Conservation (phyloP, 2,329 filamentous ascomycete genomes). For the Mycosphaerella arachidis region DNA sequence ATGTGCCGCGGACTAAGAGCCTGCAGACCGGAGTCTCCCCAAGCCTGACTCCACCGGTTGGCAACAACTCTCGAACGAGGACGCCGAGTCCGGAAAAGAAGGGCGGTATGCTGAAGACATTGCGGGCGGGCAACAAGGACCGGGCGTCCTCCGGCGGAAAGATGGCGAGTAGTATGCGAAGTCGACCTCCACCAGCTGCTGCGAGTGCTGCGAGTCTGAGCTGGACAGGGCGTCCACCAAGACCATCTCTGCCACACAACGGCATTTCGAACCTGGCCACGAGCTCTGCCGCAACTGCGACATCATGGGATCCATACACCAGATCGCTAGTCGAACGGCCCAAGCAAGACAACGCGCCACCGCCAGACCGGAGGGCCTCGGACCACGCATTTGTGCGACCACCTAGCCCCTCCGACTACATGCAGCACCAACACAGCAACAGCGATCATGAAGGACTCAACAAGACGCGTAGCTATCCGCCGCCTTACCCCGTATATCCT, state of each 20-base stretch:
- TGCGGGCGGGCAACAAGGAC: constrained; percentile 30
- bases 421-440: constrained; percentile 16
- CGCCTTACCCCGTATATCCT: constrained; percentile 32
- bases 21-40: constrained; percentile 15
- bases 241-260: constrained; percentile 15
- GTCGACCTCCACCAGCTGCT: constrained; percentile 50
- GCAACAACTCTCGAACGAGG: constrained; percentile 40
- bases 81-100: constrained; percentile 62
- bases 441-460: constrained; percentile 17
- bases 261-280: constrained; percentile 4
- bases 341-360: background rate
- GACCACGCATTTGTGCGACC: constrained; percentile 25
- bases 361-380: constrained; percentile 19
- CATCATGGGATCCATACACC: constrained; percentile 34
- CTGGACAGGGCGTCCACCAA: constrained; percentile 43
- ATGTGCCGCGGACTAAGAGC: constrained; percentile 25
- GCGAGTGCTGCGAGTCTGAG: constrained; percentile 60
- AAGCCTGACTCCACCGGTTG: constrained; percentile 20
- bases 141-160: constrained; percentile 39
- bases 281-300: constrained; percentile 4
- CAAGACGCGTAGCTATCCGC: constrained; percentile 16
- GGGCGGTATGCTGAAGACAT: constrained; percentile 47
- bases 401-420: constrained; percentile 31
- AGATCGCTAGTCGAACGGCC: constrained; percentile 28
- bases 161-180: constrained; percentile 40